Conservation (phyloP, 331 rosid genomes). For the Erythrophleum ivorense region DNA sequence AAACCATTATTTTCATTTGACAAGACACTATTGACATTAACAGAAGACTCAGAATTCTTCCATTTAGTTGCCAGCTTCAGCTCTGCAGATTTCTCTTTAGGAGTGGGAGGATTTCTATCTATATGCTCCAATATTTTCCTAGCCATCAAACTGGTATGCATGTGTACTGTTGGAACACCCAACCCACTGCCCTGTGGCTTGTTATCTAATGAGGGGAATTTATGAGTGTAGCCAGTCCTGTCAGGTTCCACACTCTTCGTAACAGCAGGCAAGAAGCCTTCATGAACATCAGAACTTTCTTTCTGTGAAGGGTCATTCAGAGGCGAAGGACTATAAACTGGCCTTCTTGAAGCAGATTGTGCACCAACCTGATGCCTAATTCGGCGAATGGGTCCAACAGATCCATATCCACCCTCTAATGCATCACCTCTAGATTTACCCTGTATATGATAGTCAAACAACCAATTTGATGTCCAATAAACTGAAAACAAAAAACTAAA, state of each 20-base stretch:
- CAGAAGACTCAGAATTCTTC: constrained; percentile 63
- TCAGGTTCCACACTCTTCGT: constrained; percentile 52
- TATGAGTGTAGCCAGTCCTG: constrained; percentile 44
- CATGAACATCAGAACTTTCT: constrained; percentile 45
- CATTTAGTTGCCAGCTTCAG: constrained; percentile 65
- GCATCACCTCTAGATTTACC: constrained; percentile 55
- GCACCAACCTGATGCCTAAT: constrained; percentile 53
- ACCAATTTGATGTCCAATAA: constrained; percentile 19
- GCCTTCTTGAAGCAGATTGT: constrained; percentile 54
- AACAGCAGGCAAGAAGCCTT: constrained; percentile 49
- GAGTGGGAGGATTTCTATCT: constrained; percentile 75
- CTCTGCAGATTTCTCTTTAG: constrained; percentile 78
- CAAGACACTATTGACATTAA: constrained; percentile 37
- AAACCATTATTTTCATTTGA: constrained; percentile 53
- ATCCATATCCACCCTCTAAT: constrained; percentile 62
- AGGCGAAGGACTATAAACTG: constrained; percentile 33
- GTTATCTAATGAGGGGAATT: constrained; percentile 10
- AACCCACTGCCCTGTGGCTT: constrained; percentile 44
- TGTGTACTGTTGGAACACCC: constrained; percentile 59
- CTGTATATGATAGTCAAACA: constrained; percentile 38
- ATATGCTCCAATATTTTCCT: constrained; percentile 84
- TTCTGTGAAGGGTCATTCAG: constrained; percentile 42
- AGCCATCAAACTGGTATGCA: constrained; percentile 76
- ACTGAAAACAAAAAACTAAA: constrained; percentile 18
- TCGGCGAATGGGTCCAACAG: constrained; percentile 82